A percentile compares a stretch with the other conserved stretches of the same genome.
These are phyloP conservation scores for Bruguiera hainesii DNA, from an alignment of 441 rosid species.

Conservation along the genomic window DNA sequence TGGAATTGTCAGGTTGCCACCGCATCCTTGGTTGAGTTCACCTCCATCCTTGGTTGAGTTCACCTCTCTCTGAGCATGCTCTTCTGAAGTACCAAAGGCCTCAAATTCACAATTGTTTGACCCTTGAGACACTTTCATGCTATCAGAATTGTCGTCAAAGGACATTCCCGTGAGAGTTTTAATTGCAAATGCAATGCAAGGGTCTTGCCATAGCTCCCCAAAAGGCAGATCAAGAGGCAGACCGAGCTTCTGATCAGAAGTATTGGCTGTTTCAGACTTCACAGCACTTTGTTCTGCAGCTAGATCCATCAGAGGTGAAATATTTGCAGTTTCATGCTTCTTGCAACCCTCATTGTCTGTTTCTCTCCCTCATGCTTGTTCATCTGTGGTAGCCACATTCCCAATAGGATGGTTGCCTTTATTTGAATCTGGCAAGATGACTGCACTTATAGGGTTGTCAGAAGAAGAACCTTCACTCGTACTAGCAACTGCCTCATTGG, in stretches of 20 bases:
- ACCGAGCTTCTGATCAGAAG: constrained; percentile 26
- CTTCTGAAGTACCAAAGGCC: constrained; percentile 23
- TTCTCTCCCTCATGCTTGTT: constrained; percentile 11
- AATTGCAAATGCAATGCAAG: constrained; percentile 99
- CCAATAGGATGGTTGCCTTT: constrained; percentile 24
- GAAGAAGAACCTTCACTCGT: not conserved
- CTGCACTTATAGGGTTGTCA: constrained; percentile 11
- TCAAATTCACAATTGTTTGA: constrained; percentile 30
- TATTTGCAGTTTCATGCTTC: not conserved
- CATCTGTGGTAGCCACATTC: constrained; percentile 16
- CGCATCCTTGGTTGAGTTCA: constrained; percentile 10
- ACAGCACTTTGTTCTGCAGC: no score
- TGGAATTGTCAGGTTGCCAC: constrained; percentile 11
- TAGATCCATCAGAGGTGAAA: no score
- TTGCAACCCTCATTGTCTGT: constrained; percentile 3
- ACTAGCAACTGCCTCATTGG: constrained; percentile 7
- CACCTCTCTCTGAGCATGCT: constrained; percentile 20
- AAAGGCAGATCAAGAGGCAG: constrained; percentile 50
- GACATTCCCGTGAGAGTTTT: constrained; percentile 77
- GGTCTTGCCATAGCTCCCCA: constrained; percentile 77
- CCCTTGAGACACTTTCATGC: constrained; percentile 18
- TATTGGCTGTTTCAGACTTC: not conserved
- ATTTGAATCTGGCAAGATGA: not conserved
- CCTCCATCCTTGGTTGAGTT: constrained; percentile 10
- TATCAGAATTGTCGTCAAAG: constrained; percentile 34